Evolutionary conservation across 169 alveolate genomes (phyloP), one percentile per base, ranked within the genome.

Genomic region (Plasmodium knowlesi): DNA sequence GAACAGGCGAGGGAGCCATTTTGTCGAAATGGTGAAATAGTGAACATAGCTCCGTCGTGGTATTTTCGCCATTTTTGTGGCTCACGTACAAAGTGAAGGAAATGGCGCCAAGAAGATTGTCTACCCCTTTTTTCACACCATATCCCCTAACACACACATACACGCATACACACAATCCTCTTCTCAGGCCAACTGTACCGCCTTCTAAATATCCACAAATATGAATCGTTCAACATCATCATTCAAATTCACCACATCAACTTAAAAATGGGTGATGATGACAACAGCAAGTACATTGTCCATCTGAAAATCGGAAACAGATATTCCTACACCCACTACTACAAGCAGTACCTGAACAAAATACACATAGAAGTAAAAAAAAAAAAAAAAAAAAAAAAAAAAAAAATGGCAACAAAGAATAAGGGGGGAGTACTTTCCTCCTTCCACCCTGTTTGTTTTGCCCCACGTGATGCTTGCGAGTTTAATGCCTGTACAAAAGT

Each of bases 221-320:
- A 85, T 74, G 93, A 85, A 76, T 73, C 93, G 2, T 85, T 85
- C 54, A 85, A 72, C 43, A 25, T 85, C 41, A 85, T 85, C 74
- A 76, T 85, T 19, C 85, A 85, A 73, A 85, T 85, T 53, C 93
- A 85, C 61, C 93, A 85, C 78, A 73, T 85, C 78, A 85, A 85
- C 41, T 85, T 85, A 74, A 85, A 85, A 16, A 32, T 85, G 54
- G 84, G 93, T 4, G 93, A 85, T 5, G 93, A 85, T 34, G 93
- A 85, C 5, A 85, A 85, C n/a, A 76, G 46, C 32, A 85, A 85
- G 79, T 85, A 73, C 70, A 85, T 85, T 30, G 79, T 85, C 39
- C 93, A 85, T 14, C 41, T 85, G 81, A 85, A 85, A 25, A 76
- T 85, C 19, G 93, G 93, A 2, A 85, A 73, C 41, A 12, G 93